Evolutionary conservation across 495 filamentous ascomycete genomes (phyloP), one percentile per base, ranked within the genome.

Genomic region (Penicillium flavigenum): DNA sequence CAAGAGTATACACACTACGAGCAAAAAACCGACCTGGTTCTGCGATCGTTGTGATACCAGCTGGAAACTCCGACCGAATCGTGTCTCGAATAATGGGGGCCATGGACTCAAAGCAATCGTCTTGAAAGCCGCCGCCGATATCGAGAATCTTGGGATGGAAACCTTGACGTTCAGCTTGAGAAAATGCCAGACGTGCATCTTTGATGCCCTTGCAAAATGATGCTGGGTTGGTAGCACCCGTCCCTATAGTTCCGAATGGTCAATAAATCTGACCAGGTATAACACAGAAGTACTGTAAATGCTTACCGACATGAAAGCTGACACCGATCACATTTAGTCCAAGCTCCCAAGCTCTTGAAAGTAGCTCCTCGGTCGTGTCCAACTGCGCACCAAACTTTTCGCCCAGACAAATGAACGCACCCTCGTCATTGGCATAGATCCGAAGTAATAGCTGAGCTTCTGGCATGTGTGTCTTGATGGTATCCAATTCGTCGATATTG

Each of bases 291-390:
- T 17, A 17, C 36, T 6, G 1, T 7, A n/a, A 17, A n/a, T 17
- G 2, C 62, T 32, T 63, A 67, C 72, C 72, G 38, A 75, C 60
- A 60, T 75, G 72, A 47, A 75, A 75, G 20, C 69, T 68, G 19
- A 75, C 64, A 0, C 72, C 72, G 14, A 63, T 52, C 20, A 75
- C 53, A 17, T 60, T 56, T n/a, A 75, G 46, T 1, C 54, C 63
- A 12, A 75, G 56, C 14, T 71, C 57, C 62, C 56, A 56, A 17
- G 65, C 71, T 19, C 57, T 29, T 17, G 26, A 36, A 0, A 74
- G 54, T 14, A 75, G 43, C 7, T 38, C 31, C n/a, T 48, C 19
- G 0, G 61, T 64, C 0, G 60, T 56, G 26, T 68, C 59, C 7
- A 63, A 27, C 2, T 61, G 61, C 2, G 69, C 69, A 1, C 72